Evolutionary conservation across 2,329 filamentous ascomycete genomes (phyloP).

Genomic region (Aspergillus hortae): DNA sequence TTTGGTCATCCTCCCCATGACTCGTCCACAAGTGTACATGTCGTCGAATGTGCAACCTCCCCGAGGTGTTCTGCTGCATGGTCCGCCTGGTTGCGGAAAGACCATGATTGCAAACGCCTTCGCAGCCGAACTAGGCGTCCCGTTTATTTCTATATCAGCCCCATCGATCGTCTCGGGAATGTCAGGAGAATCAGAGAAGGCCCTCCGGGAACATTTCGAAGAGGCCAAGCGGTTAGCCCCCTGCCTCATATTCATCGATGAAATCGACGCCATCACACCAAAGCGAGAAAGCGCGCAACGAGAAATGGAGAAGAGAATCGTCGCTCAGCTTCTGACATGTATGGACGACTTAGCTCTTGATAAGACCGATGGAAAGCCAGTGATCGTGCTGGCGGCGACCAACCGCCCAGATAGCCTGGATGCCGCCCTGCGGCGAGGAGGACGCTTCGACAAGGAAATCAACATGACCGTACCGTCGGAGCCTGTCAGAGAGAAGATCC

Average conservation of each 20-base stretch:
- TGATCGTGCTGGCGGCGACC: conserved; percentile 88
- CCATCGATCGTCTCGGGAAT: conserved; percentile 80
- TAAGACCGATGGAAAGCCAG: conserved; percentile 68
- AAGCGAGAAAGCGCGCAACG: conserved; percentile 79
- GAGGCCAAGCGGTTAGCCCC: conserved; percentile 82
- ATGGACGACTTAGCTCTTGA: conserved; percentile 78
- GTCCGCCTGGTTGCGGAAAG: conserved; percentile 82
- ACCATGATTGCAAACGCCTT: conserved; percentile 79
- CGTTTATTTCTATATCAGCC: conserved; percentile 78
- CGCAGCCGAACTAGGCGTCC: conserved; percentile 69
- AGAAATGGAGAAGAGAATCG: conserved; percentile 86
- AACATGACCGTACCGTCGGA: conserved; percentile 86
- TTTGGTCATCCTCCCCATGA: conserved; percentile 69
- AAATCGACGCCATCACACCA: conserved; percentile 86
- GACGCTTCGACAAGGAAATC: conserved; percentile 77
- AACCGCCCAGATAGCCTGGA: conserved; percentile 85
- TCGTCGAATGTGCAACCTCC: conserved; percentile 65
- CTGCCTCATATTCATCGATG: conserved; percentile 86
- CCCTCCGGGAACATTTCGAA: conserved; percentile 79
- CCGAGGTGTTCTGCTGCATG: conserved; percentile 73
- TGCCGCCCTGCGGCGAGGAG: conserved; percentile 68
- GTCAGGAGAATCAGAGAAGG: conserved; percentile 86
- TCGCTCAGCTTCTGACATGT: conserved; percentile 76
- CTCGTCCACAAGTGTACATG: conserved; percentile 63
- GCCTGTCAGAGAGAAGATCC: conserved; percentile 70